phyloP scores from a whole-genome alignment of 306 rosid species.

The Delonix regia region DNA sequence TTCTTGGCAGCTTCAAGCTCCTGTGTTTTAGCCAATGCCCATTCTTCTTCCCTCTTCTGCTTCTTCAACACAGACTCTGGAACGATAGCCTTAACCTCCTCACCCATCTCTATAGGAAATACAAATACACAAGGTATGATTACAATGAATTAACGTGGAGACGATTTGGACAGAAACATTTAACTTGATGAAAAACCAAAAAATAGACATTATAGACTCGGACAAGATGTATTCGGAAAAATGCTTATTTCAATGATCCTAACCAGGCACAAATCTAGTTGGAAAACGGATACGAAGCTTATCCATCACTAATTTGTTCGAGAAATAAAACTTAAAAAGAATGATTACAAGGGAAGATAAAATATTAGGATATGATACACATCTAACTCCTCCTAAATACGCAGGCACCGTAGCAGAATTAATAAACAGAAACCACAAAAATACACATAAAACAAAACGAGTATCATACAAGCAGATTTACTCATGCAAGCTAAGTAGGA shows the following conservation, averaged over 20 bases:
- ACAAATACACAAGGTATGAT: neutral
- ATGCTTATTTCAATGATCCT: neutral
- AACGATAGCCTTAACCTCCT: conserved; percentile 55
- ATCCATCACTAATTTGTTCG: neutral
- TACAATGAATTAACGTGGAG: neutral
- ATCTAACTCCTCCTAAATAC: neutral
- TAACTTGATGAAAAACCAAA: neutral
- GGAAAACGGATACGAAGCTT: neutral
- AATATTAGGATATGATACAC: neutral
- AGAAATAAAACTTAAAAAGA: neutral
- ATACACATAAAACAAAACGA: neutral
- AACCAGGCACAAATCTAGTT: neutral
- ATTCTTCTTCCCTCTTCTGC: conserved; percentile 75
- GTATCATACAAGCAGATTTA: neutral
- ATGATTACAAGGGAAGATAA: neutral
- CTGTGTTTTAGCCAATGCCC: conserved; percentile 72
- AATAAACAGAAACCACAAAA: neutral
- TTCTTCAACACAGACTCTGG: conserved; percentile 87
- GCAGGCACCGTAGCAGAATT: neutral
- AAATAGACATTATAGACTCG: neutral
- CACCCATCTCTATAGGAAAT: conserved; percentile 56
- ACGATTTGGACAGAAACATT: neutral
- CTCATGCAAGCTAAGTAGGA: neutral
- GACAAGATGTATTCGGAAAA: neutral
- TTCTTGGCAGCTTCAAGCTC: conserved; percentile 57